phyloP scores from a whole-genome alignment of 257 asterid species.

The Solanum pennellii region DNA sequence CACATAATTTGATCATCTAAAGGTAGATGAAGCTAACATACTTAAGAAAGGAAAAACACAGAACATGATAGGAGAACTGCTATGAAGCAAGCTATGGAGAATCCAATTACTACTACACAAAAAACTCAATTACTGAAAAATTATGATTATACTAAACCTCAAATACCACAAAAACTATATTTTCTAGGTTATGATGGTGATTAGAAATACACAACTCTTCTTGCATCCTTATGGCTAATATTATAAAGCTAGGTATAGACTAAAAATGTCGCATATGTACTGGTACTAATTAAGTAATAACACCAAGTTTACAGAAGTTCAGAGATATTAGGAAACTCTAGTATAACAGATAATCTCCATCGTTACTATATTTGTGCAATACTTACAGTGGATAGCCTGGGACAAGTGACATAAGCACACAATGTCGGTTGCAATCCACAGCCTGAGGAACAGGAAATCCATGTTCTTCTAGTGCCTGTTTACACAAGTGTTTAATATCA shows the following conservation, averaged over 20 bases:
- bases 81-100: background rate
- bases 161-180: background rate
- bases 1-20: background rate
- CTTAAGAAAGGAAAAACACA: background rate
- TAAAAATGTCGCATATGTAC: background rate
- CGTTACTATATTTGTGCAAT: background rate
- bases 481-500: background rate
- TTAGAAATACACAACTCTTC: background rate
- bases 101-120: background rate
- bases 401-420: constrained; percentile 89
- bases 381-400: constrained; percentile 94
- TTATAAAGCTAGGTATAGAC: background rate
- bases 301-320: background rate
- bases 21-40: background rate
- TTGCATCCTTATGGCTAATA: background rate
- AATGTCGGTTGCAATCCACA: constrained; percentile 92
- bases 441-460: constrained; percentile 95
- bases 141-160: background rate
- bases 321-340: background rate
- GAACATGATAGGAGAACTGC: background rate
- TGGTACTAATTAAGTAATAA: background rate
- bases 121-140: background rate
- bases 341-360: background rate
- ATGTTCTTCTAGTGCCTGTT: constrained; percentile 86
- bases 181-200: background rate